A percentile compares a stretch with the other conserved stretches of the same genome.
These are phyloP conservation scores for Acanthamoeba royreba DNA, from an alignment of 208 protist genomes.

Conservation along the genomic window DNA sequence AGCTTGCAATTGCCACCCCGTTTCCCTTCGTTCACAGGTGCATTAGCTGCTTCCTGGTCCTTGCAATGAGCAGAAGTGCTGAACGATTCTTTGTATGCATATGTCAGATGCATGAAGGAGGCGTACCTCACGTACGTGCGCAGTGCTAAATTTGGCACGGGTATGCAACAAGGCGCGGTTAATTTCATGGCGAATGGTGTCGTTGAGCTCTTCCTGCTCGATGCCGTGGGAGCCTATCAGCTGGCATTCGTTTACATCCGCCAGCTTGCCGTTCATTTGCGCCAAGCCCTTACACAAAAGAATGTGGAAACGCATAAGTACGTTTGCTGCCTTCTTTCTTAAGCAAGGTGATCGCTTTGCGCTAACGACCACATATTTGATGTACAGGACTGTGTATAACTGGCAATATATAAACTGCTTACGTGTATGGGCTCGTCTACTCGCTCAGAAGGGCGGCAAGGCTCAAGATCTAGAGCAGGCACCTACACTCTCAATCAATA, in stretches of 20 bases:
- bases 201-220: constrained; percentile 92
- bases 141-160: constrained; percentile 75
- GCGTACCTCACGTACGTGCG: constrained; percentile 90
- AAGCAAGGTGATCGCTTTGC: background rate
- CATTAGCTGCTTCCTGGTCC: no score
- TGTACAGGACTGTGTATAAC: constrained; percentile 92
- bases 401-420: constrained; percentile 95
- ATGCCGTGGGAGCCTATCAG: constrained; percentile 91
- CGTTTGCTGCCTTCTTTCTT: background rate
- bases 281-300: constrained; percentile 85
- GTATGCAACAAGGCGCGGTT: constrained; percentile 80
- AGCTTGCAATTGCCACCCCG: constrained; percentile 53
- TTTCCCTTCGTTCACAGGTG: constrained; percentile 63
- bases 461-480: background rate
- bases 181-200: constrained; percentile 92
- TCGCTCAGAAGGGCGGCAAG: constrained; percentile 68
- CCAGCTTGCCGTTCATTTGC: constrained; percentile 95
- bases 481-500: constrained; percentile 64
- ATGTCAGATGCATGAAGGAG: constrained; percentile 91
- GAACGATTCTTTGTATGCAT: no score
- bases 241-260: constrained; percentile 96
- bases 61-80: no score
- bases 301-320: constrained; percentile 37
- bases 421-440: constrained; percentile 89
- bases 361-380: constrained; percentile 47